These are phyloP conservation scores for Aspergillus unguis DNA, from an alignment of 2,329 filamentous ascomycete species.

Conservation along the genomic window DNA sequence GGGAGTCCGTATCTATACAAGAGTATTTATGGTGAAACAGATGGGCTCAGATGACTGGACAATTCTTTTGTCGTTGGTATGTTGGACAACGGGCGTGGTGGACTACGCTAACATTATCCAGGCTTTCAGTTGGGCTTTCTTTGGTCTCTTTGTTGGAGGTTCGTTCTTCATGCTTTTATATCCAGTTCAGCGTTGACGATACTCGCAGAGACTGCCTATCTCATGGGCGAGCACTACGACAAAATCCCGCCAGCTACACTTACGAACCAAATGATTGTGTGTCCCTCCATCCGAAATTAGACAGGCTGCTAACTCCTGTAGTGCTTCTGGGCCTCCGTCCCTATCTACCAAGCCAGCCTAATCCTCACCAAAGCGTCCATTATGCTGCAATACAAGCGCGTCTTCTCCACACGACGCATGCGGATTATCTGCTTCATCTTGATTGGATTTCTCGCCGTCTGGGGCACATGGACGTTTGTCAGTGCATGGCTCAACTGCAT, in stretches of 20 bases:
- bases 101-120: slow-evolving; percentile 7
- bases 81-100: neutral
- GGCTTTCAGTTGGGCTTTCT: slow-evolving; percentile 31
- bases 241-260: slow-evolving; percentile 19
- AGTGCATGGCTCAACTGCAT: slow-evolving; percentile 32
- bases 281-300: slow-evolving; percentile 1
- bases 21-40: slow-evolving; percentile 32
- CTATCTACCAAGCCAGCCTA: slow-evolving; percentile 34
- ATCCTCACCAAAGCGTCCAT: slow-evolving; percentile 36
- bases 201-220: slow-evolving; percentile 26
- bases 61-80: slow-evolving; percentile 35
- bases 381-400: slow-evolving; percentile 35
- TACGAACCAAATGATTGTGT: slow-evolving; percentile 26
- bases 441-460: slow-evolving; percentile 32
- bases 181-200: neutral
- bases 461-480: slow-evolving; percentile 31
- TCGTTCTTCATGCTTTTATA: slow-evolving; percentile 8
- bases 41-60: slow-evolving; percentile 38
- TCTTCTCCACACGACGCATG: slow-evolving; percentile 32
- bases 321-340: slow-evolving; percentile 33
- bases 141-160: slow-evolving; percentile 30
- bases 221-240: slow-evolving; percentile 27
- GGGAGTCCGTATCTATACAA: slow-evolving; percentile 41
- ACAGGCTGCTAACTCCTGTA: neutral
- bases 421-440: slow-evolving; percentile 33